Base-by-base conservation (phyloP, 2,329 filamentous ascomycete species). In the Penicillium expansum region DNA sequence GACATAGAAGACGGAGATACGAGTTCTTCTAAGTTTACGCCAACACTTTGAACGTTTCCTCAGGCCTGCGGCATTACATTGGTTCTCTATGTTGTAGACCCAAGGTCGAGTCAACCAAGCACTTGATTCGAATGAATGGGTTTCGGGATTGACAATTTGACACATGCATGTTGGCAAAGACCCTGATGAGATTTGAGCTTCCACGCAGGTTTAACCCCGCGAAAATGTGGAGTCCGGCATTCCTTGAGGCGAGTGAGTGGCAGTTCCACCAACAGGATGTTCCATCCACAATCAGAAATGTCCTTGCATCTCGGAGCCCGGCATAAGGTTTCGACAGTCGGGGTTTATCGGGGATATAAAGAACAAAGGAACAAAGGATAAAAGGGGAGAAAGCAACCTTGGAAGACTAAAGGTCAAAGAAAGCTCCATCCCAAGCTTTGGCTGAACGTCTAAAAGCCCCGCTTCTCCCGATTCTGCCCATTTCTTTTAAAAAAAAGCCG, bases 1-100 rank as follows among this genome's bases (percentile, higher is more conserved):
- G 57, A 62, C 44, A 48, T 62, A 6, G 58, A 63, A 37, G 59
- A 61, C 30, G 60, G 50, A 18, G 42, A 48, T 22, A 32, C 9
- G n/a, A n/a, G n/a, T 16, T 8, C 22, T 6, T 41, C 22, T 16
- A 50, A 55, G 35, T 24, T 47, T 38, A 10, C n/a, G 20, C 11
- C n/a, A 24, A 33, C 24, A 11, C 18, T 32, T 8, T 27, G 37
- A n/a, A n/a, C n/a, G n/a, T n/a, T n/a, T n/a, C n/a, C n/a, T n/a
- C n/a, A n/a, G n/a, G n/a, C n/a, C n/a, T n/a, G n/a, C n/a, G n/a
- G n/a, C n/a, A n/a, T n/a, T n/a, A n/a, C n/a, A n/a, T n/a, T n/a
- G n/a, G n/a, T n/a, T n/a, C n/a, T n/a, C n/a, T n/a, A n/a, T n/a
- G n/a, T n/a, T n/a, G n/a, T n/a, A n/a, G n/a, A n/a, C n/a, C n/a